A percentile compares a stretch with the other conserved stretches of the same genome.
phyloP scores from a whole-genome alignment of 2,329 filamentous ascomycete genomes.

The Neopestalotiopsis rosae region DNA sequence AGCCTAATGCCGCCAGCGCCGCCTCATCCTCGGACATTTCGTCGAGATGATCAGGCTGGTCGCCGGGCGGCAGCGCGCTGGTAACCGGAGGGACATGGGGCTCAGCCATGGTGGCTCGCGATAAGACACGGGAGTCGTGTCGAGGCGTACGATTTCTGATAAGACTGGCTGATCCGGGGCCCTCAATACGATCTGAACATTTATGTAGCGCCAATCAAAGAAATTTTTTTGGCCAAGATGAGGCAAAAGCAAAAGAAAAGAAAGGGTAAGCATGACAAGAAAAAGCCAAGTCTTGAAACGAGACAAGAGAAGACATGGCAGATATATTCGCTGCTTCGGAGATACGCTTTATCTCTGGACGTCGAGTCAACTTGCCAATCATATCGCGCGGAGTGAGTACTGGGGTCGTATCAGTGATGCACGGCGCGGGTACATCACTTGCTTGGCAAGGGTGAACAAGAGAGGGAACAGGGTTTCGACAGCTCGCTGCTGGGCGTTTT shows the following conservation, averaged over 20 bases:
- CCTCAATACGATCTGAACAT: neutral
- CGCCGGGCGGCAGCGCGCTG: slow-evolving; percentile 32
- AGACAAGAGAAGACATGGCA: neutral
- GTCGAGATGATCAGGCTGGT: slow-evolving; percentile 31
- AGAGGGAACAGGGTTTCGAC: neutral
- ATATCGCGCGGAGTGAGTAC: neutral
- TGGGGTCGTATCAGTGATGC: slow-evolving; percentile 12
- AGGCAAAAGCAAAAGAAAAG: neutral
- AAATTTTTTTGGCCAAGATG: neutral
- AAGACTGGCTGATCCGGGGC: neutral
- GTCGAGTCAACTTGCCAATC: slow-evolving; percentile 1
- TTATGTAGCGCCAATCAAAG: neutral
- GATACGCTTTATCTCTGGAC: slow-evolving; percentile 10
- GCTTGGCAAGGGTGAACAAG: neutral
- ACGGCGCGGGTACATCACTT: slow-evolving; percentile 8
- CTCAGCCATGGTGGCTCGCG: slow-evolving; percentile 9
- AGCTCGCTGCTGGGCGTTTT: neutral
- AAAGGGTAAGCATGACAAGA: neutral
- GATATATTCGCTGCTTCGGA: neutral
- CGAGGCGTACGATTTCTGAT: neutral
- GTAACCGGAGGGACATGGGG: slow-evolving; percentile 30
- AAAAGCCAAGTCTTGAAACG: neutral
- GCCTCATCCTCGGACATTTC: slow-evolving; percentile 59
- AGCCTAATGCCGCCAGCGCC: slow-evolving; percentile 64
- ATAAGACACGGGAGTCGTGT: neutral